Evolutionary conservation across 2,329 filamentous ascomycete species (phyloP).

Genomic region (Aspergillus brunneoviolaceus): DNA sequence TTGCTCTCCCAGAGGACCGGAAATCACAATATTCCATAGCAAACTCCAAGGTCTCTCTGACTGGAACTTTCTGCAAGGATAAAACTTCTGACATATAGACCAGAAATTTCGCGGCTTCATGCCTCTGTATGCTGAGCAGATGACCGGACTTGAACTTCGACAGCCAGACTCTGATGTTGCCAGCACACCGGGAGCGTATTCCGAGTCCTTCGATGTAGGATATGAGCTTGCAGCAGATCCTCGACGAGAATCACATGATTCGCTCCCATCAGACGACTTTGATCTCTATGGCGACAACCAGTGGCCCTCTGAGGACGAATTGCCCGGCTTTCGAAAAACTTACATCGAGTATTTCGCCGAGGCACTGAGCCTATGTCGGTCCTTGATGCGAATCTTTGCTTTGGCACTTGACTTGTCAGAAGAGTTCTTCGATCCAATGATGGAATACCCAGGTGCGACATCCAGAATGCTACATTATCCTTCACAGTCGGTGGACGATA

Average conservation of each 20-base stretch:
- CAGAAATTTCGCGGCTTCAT: constrained; percentile 29
- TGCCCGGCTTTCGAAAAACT: constrained; percentile 18
- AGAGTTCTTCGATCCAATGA: constrained; percentile 37
- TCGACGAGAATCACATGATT: constrained; percentile 8
- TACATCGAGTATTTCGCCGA: constrained; percentile 23
- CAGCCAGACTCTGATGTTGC: neutral
- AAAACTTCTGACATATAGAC: too few species aligned
- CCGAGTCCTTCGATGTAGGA: constrained; percentile 29
- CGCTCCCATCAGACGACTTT: constrained; percentile 19
- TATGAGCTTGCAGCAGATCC: constrained; percentile 25
- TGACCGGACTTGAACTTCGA: constrained; percentile 11
- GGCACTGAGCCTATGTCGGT: constrained; percentile 17
- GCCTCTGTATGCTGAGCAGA: constrained; percentile 23
- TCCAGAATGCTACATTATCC: constrained; percentile 45
- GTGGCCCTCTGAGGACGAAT: constrained; percentile 20
- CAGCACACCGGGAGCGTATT: constrained; percentile 12
- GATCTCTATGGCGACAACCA: constrained; percentile 26
- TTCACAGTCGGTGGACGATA: constrained; percentile 33
- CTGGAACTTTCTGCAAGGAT: too few species aligned
- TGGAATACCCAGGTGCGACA: constrained; percentile 36
- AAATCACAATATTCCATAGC: constrained; percentile 46
- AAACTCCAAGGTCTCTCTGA: constrained; percentile 20
- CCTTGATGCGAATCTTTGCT: constrained; percentile 40
- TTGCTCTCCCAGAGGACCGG: constrained; percentile 39
- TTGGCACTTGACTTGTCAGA: constrained; percentile 41